Base-by-base conservation (phyloP, 129 eudicot species). In the Arctium minus region DNA sequence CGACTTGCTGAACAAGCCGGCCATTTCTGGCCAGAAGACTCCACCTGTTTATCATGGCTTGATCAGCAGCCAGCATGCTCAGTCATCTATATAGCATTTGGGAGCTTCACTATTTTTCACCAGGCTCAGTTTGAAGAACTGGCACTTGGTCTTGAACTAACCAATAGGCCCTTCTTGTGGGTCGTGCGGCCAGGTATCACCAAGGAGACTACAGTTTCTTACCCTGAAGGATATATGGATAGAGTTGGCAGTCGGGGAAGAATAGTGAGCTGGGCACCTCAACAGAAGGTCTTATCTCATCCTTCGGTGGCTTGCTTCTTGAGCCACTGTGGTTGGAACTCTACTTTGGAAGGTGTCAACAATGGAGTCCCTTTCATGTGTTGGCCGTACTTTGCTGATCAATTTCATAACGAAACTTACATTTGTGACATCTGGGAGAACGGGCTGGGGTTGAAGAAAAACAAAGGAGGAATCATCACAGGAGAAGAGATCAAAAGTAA, bases 251-350 rank as follows among this genome's bases (percentile, higher is more conserved):
- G 44, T 29, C 81, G 82, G 2, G 89, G 90, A 29, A 84, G 79
- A 70, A 81, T 89, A 0, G 97, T 89, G 4, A 86, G 86, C 70
- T 92, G 97, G 93, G 93, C 97, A 22, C 93, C 97, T 18, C 97
- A 92, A 82, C 94, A 92, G 35, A 82, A 80, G 80, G 89, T 92
- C 17, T 73, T 92, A 36, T 87, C 89, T 79, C 93, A 92, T 83
- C 90, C 89, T 32, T 88, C 93, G 1, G 64, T 82, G 13, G 91
- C 87, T 62, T 89, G 93, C 74, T 92, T 92, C 86, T 38, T 92
- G 38, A 86, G 90, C 4, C 93, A 91, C 77, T 91, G 96, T 65
- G 96, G 96, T 33, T 91, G 93, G 96, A 86, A 87, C 76, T 92
- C 92, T 7, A 86, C 87, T 3, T 62, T 92, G 72, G 93, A 92